Base-by-base conservation (phyloP, 768 basidiomycete species). In the Tricholoma flavovirens region DNA sequence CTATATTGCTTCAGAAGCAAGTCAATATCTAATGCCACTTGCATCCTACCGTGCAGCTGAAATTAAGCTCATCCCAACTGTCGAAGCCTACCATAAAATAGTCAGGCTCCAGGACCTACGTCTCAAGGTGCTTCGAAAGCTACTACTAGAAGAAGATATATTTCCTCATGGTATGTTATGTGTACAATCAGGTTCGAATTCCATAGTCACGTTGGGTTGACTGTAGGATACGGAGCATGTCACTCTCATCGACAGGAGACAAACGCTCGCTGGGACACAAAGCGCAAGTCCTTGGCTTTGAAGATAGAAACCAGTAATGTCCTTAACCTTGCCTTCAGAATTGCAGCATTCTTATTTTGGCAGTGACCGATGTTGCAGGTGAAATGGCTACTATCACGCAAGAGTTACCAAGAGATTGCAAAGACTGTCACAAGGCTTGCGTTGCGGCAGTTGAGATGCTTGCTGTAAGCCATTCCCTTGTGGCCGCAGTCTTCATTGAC, bases 401-500 rank as follows among this genome's bases (percentile, higher is more conserved):
- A n/a, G 72, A 69, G n/a, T 68, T 85, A 42, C 62, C 60, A 19
- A 64, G 69, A 17, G 67, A 66, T 21, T 89, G 87, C 59, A 69
- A 73, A 54, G 66, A 65, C 12, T 89, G 87, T 64, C 67, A 71
- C 54, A 85, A 81, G 64, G 88, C 85, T 15, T 82, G 79, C 60
- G 75, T 61, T 22, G 84, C 85, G 6, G 87, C 87, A 19, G 75
- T 84, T 7, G 80, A 82, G 35, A 88, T 89, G 87, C 79, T 88
- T 43, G 74, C 75, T 55, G 86, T 88, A 68, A 71, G 76, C 52
- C 15, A n/a, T 9, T 62, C 32, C 7, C n/a, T 5, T 51, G 30
- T 38, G 38, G 26, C 24, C 45, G 33, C 24, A 26, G 51, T 51
- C 22, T 56, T 48, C 49, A 54, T 36, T 59, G 55, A 59, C 56